Conservation (phyloP, 805 yeast species). For the Starmerella roubikii region DNA sequence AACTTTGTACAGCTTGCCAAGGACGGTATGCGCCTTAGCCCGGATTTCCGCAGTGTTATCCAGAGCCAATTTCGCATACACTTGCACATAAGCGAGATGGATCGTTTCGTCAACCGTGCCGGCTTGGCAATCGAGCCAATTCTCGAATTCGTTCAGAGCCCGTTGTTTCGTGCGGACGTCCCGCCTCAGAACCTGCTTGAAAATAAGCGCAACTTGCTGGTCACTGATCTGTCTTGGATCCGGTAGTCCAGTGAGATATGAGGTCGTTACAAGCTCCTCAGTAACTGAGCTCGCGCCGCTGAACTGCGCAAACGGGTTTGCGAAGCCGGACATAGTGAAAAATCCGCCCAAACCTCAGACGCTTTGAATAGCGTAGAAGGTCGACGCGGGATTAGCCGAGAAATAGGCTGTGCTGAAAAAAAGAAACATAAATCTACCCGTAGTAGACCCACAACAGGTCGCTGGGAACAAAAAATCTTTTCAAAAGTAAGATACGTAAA, state of each 20-base stretch:
- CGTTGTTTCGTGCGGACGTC: slow-evolving; percentile 79
- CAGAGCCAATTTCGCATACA: slow-evolving; percentile 65
- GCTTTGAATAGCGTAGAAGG: no score
- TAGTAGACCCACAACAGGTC: no score
- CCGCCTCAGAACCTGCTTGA: slow-evolving; percentile 63
- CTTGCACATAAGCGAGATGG: slow-evolving; percentile 56
- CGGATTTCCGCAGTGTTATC: slow-evolving; percentile 60
- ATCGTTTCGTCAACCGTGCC: slow-evolving; percentile 37
- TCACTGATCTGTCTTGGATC: slow-evolving; percentile 42
- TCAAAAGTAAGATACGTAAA: no score
- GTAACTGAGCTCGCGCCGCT: slow-evolving; percentile 8
- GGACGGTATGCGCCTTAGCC: slow-evolving; percentile 46
- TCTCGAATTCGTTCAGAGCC: slow-evolving; percentile 44
- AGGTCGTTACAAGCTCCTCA: slow-evolving; percentile 42
- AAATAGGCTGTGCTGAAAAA: no score
- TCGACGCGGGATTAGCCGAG: no score
- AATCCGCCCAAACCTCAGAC: neutral
- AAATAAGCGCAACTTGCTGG: slow-evolving; percentile 43
- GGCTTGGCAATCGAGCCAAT: slow-evolving; percentile 16
- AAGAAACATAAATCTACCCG: no score
- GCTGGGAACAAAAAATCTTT: no score
- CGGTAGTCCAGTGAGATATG: slow-evolving; percentile 67
- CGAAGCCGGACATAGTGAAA: slow-evolving; percentile 10
- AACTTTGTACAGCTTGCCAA: slow-evolving; percentile 37
- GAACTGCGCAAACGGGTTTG: slow-evolving; percentile 19